Evolutionary conservation across 768 basidiomycete genomes (phyloP).

Genomic region (Lactifluus rugatus): DNA sequence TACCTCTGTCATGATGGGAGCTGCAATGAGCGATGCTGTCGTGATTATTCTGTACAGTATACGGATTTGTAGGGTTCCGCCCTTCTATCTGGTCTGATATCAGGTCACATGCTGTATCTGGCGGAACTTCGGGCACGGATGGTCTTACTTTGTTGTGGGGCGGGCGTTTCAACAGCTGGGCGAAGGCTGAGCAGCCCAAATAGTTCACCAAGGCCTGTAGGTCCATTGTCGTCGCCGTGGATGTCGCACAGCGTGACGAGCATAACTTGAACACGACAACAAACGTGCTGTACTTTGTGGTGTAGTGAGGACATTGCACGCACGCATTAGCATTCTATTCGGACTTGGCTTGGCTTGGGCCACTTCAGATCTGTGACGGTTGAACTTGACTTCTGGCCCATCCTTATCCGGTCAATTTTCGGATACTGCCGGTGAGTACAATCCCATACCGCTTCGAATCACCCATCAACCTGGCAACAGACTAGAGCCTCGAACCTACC

Average conservation of each 20-base stretch:
- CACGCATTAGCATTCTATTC: too few species aligned
- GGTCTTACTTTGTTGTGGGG: slow-evolving; percentile 29
- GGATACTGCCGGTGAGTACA: too few species aligned
- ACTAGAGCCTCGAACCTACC: neutral
- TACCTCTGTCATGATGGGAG: neutral
- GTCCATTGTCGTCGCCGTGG: neutral
- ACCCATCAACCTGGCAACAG: neutral
- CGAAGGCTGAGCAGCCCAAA: too few species aligned
- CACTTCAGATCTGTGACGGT: too few species aligned
- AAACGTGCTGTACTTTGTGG: too few species aligned
- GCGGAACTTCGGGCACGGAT: slow-evolving; percentile 50
- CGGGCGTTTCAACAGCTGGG: slow-evolving; percentile 28
- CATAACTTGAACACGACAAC: too few species aligned
- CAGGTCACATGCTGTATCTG: slow-evolving; percentile 38
- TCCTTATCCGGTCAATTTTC: neutral
- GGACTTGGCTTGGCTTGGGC: too few species aligned
- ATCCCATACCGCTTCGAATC: neutral
- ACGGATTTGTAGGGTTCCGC: neutral
- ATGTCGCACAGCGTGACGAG: too few species aligned
- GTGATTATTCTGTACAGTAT: neutral
- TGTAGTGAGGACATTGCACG: too few species aligned
- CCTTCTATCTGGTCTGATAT: neutral
- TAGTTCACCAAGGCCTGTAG: too few species aligned
- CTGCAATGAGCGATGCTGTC: neutral
- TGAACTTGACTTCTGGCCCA: slow-evolving; percentile 38